These are phyloP conservation scores for Liquidambar formosana DNA, from an alignment of 164 flowering plant genomes.

Conservation along the genomic window DNA sequence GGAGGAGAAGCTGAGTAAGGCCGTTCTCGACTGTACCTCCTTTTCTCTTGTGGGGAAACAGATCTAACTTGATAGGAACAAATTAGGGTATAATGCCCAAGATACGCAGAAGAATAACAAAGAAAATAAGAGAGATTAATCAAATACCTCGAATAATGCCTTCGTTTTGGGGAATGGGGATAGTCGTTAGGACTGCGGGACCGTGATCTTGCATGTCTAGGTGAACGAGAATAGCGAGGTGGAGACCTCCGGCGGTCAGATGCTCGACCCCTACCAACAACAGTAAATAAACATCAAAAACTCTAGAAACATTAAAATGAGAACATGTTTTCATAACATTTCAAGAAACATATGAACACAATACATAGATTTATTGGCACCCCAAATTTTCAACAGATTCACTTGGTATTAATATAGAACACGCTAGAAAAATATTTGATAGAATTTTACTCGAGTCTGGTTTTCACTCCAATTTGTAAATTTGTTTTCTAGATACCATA, in stretches of 20 bases:
- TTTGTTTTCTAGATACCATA: no score
- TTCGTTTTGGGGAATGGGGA: constrained; percentile 45
- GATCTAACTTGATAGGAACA: constrained; percentile 37
- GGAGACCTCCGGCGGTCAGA: constrained; percentile 46
- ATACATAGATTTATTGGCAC: no score
- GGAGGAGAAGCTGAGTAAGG: constrained; percentile 46
- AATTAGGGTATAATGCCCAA: background rate
- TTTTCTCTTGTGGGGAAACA: constrained; percentile 42
- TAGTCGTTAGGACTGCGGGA: constrained; percentile 46
- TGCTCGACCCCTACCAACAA: constrained; percentile 28
- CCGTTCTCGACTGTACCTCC: constrained; percentile 38
- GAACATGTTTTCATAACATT: no score
- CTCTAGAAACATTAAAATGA: background rate
- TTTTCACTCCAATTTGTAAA: no score
- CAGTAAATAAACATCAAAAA: background rate
- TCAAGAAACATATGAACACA: no score
- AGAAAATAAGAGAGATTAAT: background rate
- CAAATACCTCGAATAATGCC: constrained; percentile 45
- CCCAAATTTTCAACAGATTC: no score
- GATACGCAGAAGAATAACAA: background rate
- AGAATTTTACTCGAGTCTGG: no score
- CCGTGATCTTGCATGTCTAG: constrained; percentile 32
- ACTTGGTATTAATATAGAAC: no score
- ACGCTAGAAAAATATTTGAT: no score
- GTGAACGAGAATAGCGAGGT: constrained; percentile 44